These are phyloP conservation scores for Phytophthora hibernalis DNA, from an alignment of 352 stramenopile species.

Conservation along the genomic window DNA sequence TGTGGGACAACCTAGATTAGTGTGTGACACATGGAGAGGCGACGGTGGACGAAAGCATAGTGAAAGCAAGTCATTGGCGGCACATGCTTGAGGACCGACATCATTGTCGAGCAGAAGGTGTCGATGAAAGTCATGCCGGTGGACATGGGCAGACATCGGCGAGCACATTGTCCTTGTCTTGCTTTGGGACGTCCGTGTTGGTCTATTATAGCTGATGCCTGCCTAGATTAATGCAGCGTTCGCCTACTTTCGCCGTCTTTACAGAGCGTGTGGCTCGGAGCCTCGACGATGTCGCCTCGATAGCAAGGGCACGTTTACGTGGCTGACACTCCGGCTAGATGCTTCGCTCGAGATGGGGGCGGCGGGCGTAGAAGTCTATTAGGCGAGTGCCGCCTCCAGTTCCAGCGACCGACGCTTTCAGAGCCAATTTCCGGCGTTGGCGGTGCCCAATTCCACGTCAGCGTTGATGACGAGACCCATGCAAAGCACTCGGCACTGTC, in stretches of 20 bases:
- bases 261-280: constrained; percentile 24
- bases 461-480: not conserved
- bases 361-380: not conserved
- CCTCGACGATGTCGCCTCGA: not conserved
- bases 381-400: not conserved
- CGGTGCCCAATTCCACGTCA: not conserved
- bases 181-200: not conserved
- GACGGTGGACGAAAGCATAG: not conserved
- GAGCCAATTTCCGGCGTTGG: not conserved
- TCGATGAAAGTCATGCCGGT: not conserved
- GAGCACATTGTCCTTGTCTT: not conserved
- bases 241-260: constrained; percentile 16
- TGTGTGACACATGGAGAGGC: constrained; percentile 3
- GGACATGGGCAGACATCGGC: constrained; percentile 26
- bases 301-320: not conserved
- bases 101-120: not conserved
- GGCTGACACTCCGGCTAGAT: too few relatives aligned
- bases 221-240: not conserved
- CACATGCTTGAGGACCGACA: not conserved
- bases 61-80: constrained; percentile 5
- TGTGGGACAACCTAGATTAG: not conserved
- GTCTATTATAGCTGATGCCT: not conserved
- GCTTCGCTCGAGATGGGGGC: not conserved
- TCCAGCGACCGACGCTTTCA: too few relatives aligned
- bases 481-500: not conserved